Evolutionary conservation across 148 eudicot genomes (phyloP), one percentile per base, ranked within the genome.

Genomic region (Rhododendron kiyosumense): DNA sequence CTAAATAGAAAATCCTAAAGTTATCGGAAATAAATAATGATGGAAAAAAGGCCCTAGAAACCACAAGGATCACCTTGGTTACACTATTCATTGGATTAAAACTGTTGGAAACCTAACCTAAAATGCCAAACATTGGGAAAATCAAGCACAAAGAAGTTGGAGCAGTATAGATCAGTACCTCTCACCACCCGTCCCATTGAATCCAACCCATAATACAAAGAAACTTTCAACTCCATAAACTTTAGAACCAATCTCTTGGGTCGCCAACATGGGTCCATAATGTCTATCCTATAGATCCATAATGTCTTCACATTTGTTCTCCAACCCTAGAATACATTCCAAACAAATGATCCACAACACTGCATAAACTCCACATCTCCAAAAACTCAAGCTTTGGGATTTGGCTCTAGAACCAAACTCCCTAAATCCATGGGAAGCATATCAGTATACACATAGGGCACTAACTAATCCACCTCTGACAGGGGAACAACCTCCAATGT

Each of bases 1-100:
- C 86, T 38, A 74, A 79, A 76, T 41, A 84, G 45, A 8, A 78
- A 86, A 59, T 83, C 34, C 52, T 30, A 36, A 1, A 67, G 30
- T 45, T 69, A 15, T 26, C 13, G 32, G 22, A 48, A 24, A 20
- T 10, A 46, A 3, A 14, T 79, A 54, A 41, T 78, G 20, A 69
- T 15, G 20, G 1, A 7, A 69, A 65, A 61, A 17, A 15, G 79
- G 80, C 80, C 63, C 78, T 34, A 41, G 34, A 38, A 74, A 74
- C 30, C 41, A 51, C 5, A 48, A 34, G 85, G 63, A 71, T 73
- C 28, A 10, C 57, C 57, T 51, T 73, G 78, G 59, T 73, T 65
- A 73, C 32, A 26, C 30, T 26, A 26, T 34, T 41, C 30, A 46
- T 10, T 49, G 32, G 17, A 83, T 76, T 26, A 41, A 69, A 83